Evolutionary conservation across 352 stramenopile species (phyloP).

Genomic region (Salisapilia sapeloensis): DNA sequence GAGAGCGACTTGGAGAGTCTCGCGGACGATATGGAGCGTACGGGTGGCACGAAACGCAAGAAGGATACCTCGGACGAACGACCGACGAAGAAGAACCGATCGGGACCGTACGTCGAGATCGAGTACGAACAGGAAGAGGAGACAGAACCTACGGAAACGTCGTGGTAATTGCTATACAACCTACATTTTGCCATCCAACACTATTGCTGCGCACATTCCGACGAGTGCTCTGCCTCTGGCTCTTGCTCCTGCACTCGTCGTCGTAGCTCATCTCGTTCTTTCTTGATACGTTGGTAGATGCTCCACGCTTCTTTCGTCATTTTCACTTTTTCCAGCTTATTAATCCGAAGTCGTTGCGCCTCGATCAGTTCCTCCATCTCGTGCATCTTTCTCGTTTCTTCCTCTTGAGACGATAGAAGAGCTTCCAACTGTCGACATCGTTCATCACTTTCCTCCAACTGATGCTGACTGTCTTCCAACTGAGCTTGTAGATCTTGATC

Average conservation of each 20-base stretch:
- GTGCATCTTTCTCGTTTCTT: constrained; percentile 17
- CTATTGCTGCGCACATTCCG: neutral
- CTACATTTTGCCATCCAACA: neutral
- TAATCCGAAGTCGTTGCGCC: constrained; percentile 40
- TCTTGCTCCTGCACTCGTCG: constrained; percentile 17
- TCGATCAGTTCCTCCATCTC: constrained; percentile 28
- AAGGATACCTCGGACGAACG: too few species aligned
- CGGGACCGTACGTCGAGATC: constrained; percentile 70
- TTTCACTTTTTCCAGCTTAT: constrained; percentile 70
- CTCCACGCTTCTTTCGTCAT: constrained; percentile 62
- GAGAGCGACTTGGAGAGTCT: constrained; percentile 86
- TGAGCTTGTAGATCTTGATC: constrained; percentile 4
- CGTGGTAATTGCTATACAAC: constrained; percentile 1
- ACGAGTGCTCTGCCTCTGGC: constrained; percentile 6
- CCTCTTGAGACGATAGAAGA: constrained; percentile 2
- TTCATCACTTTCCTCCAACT: constrained; percentile 7
- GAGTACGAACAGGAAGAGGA: constrained; percentile 74
- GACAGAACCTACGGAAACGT: constrained; percentile 21
- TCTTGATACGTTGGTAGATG: constrained; percentile 52
- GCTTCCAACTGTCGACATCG: constrained; percentile 7
- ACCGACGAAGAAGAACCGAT: too few species aligned
- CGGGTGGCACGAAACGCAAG: too few species aligned
- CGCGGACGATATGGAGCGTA: constrained; percentile 42
- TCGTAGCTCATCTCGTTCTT: constrained; percentile 28
- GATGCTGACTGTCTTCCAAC: constrained; percentile 5